These are phyloP conservation scores for Bruguiera parviflora DNA, from an alignment of 345 rosid genomes.

Conservation along the genomic window DNA sequence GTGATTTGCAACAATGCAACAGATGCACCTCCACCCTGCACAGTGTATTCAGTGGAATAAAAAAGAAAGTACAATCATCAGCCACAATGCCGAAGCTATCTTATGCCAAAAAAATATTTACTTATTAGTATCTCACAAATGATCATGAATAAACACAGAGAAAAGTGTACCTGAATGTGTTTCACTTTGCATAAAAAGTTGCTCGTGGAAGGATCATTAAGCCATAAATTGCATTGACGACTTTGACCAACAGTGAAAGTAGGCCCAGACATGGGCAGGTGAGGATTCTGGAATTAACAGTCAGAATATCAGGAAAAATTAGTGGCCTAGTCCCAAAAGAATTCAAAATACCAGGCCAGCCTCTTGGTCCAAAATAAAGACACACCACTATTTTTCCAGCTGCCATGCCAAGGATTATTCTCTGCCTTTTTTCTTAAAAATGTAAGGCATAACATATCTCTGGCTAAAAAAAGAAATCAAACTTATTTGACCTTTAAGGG, in stretches of 20 bases:
- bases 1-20: slow-evolving; percentile 63
- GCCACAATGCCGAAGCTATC: too few species aligned
- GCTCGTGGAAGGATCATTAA: slow-evolving; percentile 62
- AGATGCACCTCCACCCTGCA: slow-evolving; percentile 62
- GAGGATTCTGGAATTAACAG: slow-evolving; percentile 65
- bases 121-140: too few species aligned
- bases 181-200: slow-evolving; percentile 61
- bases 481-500: too few species aligned
- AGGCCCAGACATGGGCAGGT: slow-evolving; percentile 52
- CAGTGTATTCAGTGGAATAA: not conserved
- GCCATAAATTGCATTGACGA: slow-evolving; percentile 62
- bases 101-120: too few species aligned
- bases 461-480: too few species aligned
- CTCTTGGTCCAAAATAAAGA: not conserved
- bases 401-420: too few species aligned
- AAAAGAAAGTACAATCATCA: not conserved
- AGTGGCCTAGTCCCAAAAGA: not conserved
- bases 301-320: slow-evolving; percentile 17
- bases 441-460: too few species aligned
- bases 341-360: not conserved
- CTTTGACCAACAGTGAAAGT: slow-evolving; percentile 75
- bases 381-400: not conserved
- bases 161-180: slow-evolving; percentile 63
- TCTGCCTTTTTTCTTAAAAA: too few species aligned
- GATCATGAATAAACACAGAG: not conserved